Conservation (phyloP, 768 basidiomycete genomes). For the Butyriboletus loyo region DNA sequence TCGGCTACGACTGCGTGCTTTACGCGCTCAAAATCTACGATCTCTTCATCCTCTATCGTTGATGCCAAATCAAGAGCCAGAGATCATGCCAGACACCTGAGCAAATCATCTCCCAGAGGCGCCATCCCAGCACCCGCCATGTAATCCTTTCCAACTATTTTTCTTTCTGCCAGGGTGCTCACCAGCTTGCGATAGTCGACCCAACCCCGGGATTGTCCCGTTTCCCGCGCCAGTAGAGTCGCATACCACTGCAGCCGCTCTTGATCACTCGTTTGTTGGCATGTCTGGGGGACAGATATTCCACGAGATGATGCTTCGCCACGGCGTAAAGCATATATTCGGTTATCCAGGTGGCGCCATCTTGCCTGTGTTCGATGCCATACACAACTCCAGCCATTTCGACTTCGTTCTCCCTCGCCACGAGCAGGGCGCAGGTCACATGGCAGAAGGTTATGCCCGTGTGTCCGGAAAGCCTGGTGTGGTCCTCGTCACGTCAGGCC, state of each 20-base stretch:
- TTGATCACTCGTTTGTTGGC: constrained; percentile 88
- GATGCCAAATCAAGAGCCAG: constrained; percentile 81
- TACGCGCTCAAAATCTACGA: constrained; percentile 50
- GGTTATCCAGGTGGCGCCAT: constrained; percentile 99
- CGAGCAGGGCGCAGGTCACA: constrained; percentile 98
- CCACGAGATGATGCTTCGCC: constrained; percentile 99
- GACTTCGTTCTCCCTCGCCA: constrained; percentile 95
- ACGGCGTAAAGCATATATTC: constrained; percentile 94
- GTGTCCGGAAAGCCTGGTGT: constrained; percentile 98
- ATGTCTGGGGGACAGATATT: constrained; percentile 96
- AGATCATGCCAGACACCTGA: constrained; percentile 74
- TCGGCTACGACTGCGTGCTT: constrained; percentile 32
- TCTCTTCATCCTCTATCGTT: constrained; percentile 51
- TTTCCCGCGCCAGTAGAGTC: constrained; percentile 35
- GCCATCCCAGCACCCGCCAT: constrained; percentile 60
- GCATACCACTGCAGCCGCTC: constrained; percentile 44
- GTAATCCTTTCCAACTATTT: constrained; percentile 39
- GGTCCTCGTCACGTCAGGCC: constrained; percentile 96
- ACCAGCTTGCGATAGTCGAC: constrained; percentile 56
- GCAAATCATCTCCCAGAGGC: constrained; percentile 57
- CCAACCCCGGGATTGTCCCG: constrained; percentile 38
- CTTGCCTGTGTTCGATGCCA: constrained; percentile 99
- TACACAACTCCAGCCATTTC: constrained; percentile 93
- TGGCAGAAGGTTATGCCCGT: constrained; percentile 98
- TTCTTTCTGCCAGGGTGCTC: constrained; percentile 2